Evolutionary conservation across 305 asterid species (phyloP), one percentile per base, ranked within the genome.

Genomic region (Euphrasia arctica): DNA sequence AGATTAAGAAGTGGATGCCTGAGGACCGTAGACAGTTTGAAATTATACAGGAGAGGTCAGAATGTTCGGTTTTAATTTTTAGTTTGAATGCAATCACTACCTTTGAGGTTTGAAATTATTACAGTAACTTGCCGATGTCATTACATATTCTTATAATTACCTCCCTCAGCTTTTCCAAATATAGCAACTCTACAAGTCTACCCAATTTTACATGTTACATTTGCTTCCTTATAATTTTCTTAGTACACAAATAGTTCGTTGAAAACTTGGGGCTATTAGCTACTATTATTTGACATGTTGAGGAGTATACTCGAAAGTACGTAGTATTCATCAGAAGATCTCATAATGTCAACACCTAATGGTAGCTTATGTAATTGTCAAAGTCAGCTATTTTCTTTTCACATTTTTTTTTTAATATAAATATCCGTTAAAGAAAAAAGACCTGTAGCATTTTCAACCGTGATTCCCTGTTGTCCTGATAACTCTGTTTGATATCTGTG

Each of bases 21-120:
- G 99, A 94, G 84, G 99, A 94, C 66, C 95, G 93, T 63, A 85
- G 97, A 66, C 98, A 85, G 66, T 94, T 94, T 74, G 99, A 94
- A 70, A 80, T 88, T 63, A 87, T 94, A 81, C 99, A 94, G 83
- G 99, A 94, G 85, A 94, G 99, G 99, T 88, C 70, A 65, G 72
- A 60, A 31, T 50, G 29, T 57, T 66, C 39, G 29, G 49, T 60
- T 62, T 73, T 13, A 13, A 51, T 15, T 7, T 14, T 51, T 18
- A 51, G 57, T 51, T 51, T n/a, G 27, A 8, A 22, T 54, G 10
- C 58, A 51, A 18, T 9, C 12, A 45, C 51, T 4, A 45, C 51
- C 51, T n/a, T 47, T 47, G 51, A 45, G 51, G 15, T 45, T 45
- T 45, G 6, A 45, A 4, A 10, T 11, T 5, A 9, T 12, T 12